A percentile compares a stretch with the other conserved stretches of the same genome.
Conservation (phyloP, 805 yeast genomes). For the Candida qinlingensis region DNA sequence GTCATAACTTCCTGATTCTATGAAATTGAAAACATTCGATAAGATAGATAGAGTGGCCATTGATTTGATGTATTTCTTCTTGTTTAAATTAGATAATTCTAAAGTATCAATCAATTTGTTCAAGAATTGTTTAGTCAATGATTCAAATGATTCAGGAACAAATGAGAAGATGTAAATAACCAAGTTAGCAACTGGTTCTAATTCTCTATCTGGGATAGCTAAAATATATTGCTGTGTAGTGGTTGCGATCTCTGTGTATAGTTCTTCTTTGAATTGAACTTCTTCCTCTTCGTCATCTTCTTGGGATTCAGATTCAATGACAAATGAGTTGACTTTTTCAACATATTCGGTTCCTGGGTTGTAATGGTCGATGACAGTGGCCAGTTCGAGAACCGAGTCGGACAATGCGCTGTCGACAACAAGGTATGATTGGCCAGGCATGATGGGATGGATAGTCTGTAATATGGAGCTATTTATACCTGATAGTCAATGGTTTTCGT, state of each 20-base stretch:
- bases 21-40: slow-evolving; percentile 20
- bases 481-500: slow-evolving; percentile 27
- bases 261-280: slow-evolving; percentile 13
- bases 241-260: slow-evolving; percentile 16
- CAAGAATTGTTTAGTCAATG: slow-evolving; percentile 1
- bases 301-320: neutral
- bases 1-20: slow-evolving; percentile 8
- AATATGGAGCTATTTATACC: too few relatives aligned
- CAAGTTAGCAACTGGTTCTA: slow-evolving; percentile 23
- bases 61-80: slow-evolving; percentile 9
- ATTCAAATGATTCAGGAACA: slow-evolving; percentile 7
- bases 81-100: slow-evolving; percentile 5
- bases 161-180: slow-evolving; percentile 19
- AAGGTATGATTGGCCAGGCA: slow-evolving; percentile 21
- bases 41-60: slow-evolving; percentile 16
- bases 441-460: neutral
- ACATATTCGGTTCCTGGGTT: slow-evolving; percentile 10
- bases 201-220: slow-evolving; percentile 22
- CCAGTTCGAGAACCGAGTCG: slow-evolving; percentile 29
- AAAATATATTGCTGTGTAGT: slow-evolving; percentile 10
- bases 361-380: slow-evolving; percentile 26
- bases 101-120: slow-evolving; percentile 1
- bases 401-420: slow-evolving; percentile 36
- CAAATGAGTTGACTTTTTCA: slow-evolving; percentile 14
- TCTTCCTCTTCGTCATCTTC: slow-evolving; percentile 21